Conservation (phyloP, 129 eudicot species). For the Logfia minima region DNA sequence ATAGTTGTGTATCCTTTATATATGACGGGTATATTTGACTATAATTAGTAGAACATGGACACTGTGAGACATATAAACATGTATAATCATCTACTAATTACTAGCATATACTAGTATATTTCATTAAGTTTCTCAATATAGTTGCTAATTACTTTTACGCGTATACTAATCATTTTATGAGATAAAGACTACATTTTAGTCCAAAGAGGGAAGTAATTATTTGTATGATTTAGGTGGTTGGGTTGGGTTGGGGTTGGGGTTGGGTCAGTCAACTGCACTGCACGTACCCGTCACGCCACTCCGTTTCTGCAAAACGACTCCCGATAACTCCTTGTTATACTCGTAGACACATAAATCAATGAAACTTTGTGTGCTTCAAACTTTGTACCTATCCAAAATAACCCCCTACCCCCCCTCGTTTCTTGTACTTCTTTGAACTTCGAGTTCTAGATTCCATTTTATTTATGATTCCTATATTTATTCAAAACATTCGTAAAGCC, state of each 20-base stretch:
- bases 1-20: no score
- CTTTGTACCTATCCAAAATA: slow-evolving; percentile 29
- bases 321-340: slow-evolving; percentile 37
- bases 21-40: no score
- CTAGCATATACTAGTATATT: no score
- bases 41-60: no score
- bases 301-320: slow-evolving; percentile 40
- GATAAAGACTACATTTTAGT: no score
- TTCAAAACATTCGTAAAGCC: not conserved
- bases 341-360: slow-evolving; percentile 21
- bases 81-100: no score
- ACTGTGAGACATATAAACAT: no score
- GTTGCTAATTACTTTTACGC: no score
- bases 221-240: not conserved
- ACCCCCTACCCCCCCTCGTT: slow-evolving; percentile 20
- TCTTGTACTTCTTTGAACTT: slow-evolving; percentile 14
- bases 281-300: slow-evolving; percentile 52
- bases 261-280: slow-evolving; percentile 30
- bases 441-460: slow-evolving; percentile 8
- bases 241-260: not conserved
- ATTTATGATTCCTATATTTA: no score
- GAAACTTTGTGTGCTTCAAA: slow-evolving; percentile 21
- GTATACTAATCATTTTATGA: no score
- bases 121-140: no score
- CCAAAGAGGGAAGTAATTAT: no score